Base-by-base conservation (phyloP, 1,139 yeast genomes). In the Pneumocystis sp. region DNA sequence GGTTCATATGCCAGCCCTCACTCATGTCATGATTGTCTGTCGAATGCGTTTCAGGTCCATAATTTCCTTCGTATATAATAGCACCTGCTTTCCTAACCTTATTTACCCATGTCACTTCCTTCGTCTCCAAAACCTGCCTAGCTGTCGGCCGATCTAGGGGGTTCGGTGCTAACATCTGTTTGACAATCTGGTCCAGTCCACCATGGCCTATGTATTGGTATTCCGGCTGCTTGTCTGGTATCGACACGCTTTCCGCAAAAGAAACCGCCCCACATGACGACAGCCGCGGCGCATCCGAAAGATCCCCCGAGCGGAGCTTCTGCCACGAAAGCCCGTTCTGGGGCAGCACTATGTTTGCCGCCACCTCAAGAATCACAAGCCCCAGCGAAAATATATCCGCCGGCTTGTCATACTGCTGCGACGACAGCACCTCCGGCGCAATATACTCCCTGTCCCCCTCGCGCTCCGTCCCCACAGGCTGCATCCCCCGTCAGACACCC, bases 271-370 rank as follows among this genome's bases (percentile, higher is more conserved):
- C 21, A 39, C 40, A 59, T 2, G 60, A 31, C 8, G 61, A 59
- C 25, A 59, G 17, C 21, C 61, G 19, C 19, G 68, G 68, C n/a
- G 67, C 97, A 75, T 93, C 98, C 40, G 95, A 86, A 68, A 95
- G 78, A 74, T 93, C 98, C 0, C 98, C 99, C 63, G 96, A 88
- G 69, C 99, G 81, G 69, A 93, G 78, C 74, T 91, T 91, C 70
- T 95, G 93, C 99, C 99, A 93, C 50, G 96, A 95, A 10, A 90
- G 83, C 5, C 99, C 99, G 74, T 95, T 91, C 71, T 93, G 97
- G 0, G 99, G 99, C 63, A 95, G 77, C 8, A 91, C 85, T 64
- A 93, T 93, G 75, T 93, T 93, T 1, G 98, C 96, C 1, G 98
- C 98, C 71, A 90, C 87, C 75, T 93, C 99, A 63, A 93, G 85